Conservation (phyloP, 805 yeast species). For the Saturnispora gosingensis region DNA sequence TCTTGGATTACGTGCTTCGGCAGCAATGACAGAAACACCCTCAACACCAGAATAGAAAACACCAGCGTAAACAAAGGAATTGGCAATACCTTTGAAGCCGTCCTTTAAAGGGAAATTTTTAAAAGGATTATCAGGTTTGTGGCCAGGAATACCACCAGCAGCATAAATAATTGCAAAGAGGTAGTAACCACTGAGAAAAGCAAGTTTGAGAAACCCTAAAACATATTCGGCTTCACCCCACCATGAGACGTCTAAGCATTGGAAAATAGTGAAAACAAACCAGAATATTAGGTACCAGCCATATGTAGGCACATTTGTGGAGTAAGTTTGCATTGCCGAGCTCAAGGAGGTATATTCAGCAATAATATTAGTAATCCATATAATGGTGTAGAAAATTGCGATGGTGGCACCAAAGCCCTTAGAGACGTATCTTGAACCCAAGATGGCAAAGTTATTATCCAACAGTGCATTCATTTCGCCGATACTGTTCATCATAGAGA, state of each 20-base stretch:
- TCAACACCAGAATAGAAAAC: constrained; percentile 23
- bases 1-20: constrained; percentile 51
- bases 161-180: constrained; percentile 39
- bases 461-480: constrained; percentile 49
- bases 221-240: constrained; percentile 52
- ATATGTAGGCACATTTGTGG: constrained; percentile 43
- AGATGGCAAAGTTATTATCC: constrained; percentile 45
- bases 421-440: constrained; percentile 43
- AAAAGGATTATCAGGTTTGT: constrained; percentile 29
- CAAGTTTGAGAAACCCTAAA: constrained; percentile 40
- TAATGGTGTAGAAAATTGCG: constrained; percentile 43
- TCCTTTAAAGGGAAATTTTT: constrained; percentile 26
- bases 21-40: constrained; percentile 40
- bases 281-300: constrained; percentile 48
- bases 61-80: constrained; percentile 19
- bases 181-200: constrained; percentile 42
- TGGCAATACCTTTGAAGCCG: constrained; percentile 22
- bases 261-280: constrained; percentile 41
- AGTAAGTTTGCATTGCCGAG: constrained; percentile 40
- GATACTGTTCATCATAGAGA: constrained; percentile 45
- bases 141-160: constrained; percentile 32
- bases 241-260: constrained; percentile 40
- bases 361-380: constrained; percentile 49
- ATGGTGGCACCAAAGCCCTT: constrained; percentile 50
- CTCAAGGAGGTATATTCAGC: constrained; percentile 48